These are phyloP conservation scores for Penicillium chermesinum DNA, from an alignment of 495 filamentous ascomycete species.

Conservation along the genomic window DNA sequence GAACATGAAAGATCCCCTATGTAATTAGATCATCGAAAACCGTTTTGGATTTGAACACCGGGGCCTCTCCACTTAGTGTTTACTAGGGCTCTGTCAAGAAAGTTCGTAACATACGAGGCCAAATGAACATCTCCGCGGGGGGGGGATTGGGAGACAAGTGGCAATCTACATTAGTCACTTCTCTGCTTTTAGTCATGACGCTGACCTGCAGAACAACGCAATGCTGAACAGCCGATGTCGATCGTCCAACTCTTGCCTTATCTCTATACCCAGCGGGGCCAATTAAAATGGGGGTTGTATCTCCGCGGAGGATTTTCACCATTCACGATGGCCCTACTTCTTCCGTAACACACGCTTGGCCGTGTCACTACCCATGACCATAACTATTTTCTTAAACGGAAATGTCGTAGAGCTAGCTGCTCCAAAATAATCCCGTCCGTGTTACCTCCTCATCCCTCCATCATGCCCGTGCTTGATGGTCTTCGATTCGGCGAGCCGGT, in stretches of 20 bases:
- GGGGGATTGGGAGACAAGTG: too few species aligned
- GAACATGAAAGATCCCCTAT: neutral
- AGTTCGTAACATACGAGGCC: too few species aligned
- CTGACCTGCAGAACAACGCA: neutral
- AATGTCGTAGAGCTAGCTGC: neutral
- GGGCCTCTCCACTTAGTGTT: too few species aligned
- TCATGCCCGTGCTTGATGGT: conserved; percentile 35
- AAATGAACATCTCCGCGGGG: conserved; percentile 1
- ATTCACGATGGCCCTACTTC: conserved; percentile 11
- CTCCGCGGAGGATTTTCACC: conserved; percentile 17
- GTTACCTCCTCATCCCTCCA: neutral
- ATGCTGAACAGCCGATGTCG: neutral
- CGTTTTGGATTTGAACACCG: too few species aligned
- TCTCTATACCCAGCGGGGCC: neutral
- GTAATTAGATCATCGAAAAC: neutral
- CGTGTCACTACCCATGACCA: neutral
- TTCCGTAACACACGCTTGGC: conserved; percentile 1
- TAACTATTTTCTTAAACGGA: neutral
- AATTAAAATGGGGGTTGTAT: conserved; percentile 1
- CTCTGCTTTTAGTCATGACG: neutral
- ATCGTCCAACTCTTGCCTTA: neutral
- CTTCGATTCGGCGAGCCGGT: conserved; percentile 27
- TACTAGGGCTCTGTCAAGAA: too few species aligned
- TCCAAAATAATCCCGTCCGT: neutral
- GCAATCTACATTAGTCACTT: neutral